Evolutionary conservation across 2,329 filamentous ascomycete species (phyloP), one percentile per base, ranked within the genome.

Genomic region (Diaporthe velutina): DNA sequence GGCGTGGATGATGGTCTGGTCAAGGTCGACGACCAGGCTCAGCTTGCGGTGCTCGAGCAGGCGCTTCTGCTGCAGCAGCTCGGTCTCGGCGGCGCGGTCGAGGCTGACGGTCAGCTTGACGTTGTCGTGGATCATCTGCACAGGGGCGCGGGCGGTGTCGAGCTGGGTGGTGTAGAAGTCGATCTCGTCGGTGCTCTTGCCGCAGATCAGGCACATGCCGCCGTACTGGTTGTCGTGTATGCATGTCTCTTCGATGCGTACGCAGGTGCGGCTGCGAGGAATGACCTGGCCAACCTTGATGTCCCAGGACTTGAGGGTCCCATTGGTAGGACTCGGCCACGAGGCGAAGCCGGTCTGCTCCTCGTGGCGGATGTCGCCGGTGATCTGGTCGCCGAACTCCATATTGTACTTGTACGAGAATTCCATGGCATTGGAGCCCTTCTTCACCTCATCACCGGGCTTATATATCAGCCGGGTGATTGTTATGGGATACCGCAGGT

Each of bases 1-100:
- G 35, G 97, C 97, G 83, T 99, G 97, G 78, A 99, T 99, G 80
- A 99, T 97, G 74, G 97, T 99, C 86, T 98, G 96, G 82, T 99
- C 97, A 72, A 99, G 88, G 88, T 99, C 97, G 79, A 99, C 97
- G 35, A 99, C 97, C 58, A 99, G 89, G 60, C 94, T 98, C 58
- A 99, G 89, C 85, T 98, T 98, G 78, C 93, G 91, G 76, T 93
- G 91, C 75, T 92, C 89, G 57, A 99, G 87, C 55, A 99, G 88
- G 28, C 96, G 92, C 76, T 92, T 90, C 86, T 98, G 98, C 19
- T 95, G 90, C 79, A 98, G 94, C 81, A 96, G 92, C 84, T 98
- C 96, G 74, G 94, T 93, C 78, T 91, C 92, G 66, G 91, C 91
- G 19, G 97, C 97, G 81, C 98, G 94, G 75, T 90, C 90, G 79